These are phyloP conservation scores for Aspergillus awamori DNA, from an alignment of 2,329 filamentous ascomycete species.

Conservation along the genomic window DNA sequence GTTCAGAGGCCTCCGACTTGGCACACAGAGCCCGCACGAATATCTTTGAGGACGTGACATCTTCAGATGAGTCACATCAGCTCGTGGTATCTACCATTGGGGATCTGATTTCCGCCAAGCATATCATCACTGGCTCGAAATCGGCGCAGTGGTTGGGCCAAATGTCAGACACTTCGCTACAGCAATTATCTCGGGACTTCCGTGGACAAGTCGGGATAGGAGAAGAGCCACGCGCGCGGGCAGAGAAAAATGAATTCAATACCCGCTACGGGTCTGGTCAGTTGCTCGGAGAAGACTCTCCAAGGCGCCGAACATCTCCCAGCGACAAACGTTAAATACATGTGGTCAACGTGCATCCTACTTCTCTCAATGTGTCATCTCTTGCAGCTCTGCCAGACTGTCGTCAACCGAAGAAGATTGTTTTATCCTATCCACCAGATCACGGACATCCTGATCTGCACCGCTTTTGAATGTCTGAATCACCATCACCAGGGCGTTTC, in stretches of 20 bases:
- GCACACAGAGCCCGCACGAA: constrained; percentile 29
- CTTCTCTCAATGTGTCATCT: not conserved
- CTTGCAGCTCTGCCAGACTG: not conserved
- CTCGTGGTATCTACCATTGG: constrained; percentile 36
- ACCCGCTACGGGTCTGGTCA: not conserved
- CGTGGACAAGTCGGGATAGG: not conserved
- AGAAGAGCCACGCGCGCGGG: not conserved
- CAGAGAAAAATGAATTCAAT: not conserved
- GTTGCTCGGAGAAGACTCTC: not conserved
- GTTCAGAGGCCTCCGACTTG: constrained; percentile 29
- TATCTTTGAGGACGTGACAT: constrained; percentile 34
- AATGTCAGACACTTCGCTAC: constrained; percentile 39
- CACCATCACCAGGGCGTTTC: not conserved
- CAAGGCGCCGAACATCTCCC: not conserved
- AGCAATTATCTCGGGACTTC: constrained; percentile 26
- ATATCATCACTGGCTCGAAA: constrained; percentile 35
- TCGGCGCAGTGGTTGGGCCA: constrained; percentile 38
- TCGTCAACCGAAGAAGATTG: not conserved
- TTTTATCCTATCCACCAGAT: not conserved
- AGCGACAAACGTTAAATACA: not conserved
- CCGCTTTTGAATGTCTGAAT: not conserved
- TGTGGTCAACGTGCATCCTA: not conserved
- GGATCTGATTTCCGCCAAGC: constrained; percentile 36
- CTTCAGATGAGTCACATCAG: constrained; percentile 33
- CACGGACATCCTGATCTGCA: not conserved